Conservation (phyloP, 2,329 filamentous ascomycete genomes). For the Tolypocladium paradoxum region DNA sequence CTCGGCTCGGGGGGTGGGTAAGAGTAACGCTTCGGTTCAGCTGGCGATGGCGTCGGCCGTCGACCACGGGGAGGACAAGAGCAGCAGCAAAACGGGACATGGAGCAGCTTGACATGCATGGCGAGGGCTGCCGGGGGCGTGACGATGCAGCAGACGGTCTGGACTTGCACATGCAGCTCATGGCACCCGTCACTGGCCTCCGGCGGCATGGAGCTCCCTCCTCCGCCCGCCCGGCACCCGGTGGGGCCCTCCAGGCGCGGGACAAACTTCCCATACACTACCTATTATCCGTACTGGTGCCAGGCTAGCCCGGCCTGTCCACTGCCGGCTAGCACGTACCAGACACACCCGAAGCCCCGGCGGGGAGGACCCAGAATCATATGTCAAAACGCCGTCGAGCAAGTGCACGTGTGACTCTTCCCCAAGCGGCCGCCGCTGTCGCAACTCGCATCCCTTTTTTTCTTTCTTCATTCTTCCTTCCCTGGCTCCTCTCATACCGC, state of each 20-base stretch:
- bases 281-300: no score
- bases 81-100: no score
- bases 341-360: not conserved
- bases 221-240: not conserved
- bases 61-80: no score
- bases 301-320: no score
- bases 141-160: no score
- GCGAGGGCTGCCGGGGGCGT: no score
- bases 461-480: not conserved
- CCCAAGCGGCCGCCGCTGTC: not conserved
- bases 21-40: not conserved
- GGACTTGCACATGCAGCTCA: not conserved
- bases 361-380: slow-evolving; percentile 1
- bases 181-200: not conserved
- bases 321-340: no score
- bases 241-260: not conserved
- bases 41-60: not conserved
- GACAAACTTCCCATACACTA: no score
- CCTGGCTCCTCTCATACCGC: no score
- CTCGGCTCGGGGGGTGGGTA: not conserved
- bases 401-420: not conserved
- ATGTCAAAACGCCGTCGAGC: slow-evolving; percentile 2
- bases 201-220: not conserved
- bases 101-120: no score
- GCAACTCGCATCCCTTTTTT: not conserved